These are phyloP conservation scores for Fusarium drepaniforme DNA, from an alignment of 2,329 filamentous ascomycete genomes.

Conservation along the genomic window DNA sequence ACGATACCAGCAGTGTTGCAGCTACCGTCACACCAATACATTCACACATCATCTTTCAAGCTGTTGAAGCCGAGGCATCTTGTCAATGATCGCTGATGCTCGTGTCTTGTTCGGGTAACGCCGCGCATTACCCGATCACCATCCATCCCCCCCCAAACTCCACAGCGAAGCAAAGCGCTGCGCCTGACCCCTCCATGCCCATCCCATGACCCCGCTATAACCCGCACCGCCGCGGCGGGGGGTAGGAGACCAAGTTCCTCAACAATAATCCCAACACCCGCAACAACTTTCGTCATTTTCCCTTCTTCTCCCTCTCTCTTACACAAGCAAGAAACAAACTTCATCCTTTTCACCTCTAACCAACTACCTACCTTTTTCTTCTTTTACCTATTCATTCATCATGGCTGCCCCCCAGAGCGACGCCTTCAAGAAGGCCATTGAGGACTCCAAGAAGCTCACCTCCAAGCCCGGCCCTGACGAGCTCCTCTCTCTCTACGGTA, in stretches of 20 bases:
- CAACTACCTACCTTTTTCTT: conserved; percentile 15
- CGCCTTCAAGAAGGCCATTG: conserved; percentile 68
- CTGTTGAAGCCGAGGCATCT: not conserved
- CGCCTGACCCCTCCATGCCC: conserved; percentile 28
- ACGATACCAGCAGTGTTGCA: not conserved
- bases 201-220: conserved; percentile 41
- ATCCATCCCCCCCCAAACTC: not conserved
- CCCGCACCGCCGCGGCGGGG: conserved; percentile 23
- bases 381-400: conserved; percentile 32
- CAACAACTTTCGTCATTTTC: conserved; percentile 18
- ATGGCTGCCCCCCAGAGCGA: conserved; percentile 58
- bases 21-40: not conserved
- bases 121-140: not conserved
- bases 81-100: not conserved
- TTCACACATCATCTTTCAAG: not conserved
- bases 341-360: not conserved
- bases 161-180: not conserved
- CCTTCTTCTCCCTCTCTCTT: not conserved
- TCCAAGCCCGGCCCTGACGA: conserved; percentile 73
- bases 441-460: conserved; percentile 76
- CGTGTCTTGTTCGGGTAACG: not conserved
- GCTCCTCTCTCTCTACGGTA: conserved; percentile 73
- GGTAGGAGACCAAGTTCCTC: conserved; percentile 32
- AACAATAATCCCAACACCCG: conserved; percentile 39
- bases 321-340: conserved; percentile 3